Evolutionary conservation across 208 protist genomes (phyloP), one percentile per base, ranked within the genome.

Genomic region (Herpetomonas tarakana): DNA sequence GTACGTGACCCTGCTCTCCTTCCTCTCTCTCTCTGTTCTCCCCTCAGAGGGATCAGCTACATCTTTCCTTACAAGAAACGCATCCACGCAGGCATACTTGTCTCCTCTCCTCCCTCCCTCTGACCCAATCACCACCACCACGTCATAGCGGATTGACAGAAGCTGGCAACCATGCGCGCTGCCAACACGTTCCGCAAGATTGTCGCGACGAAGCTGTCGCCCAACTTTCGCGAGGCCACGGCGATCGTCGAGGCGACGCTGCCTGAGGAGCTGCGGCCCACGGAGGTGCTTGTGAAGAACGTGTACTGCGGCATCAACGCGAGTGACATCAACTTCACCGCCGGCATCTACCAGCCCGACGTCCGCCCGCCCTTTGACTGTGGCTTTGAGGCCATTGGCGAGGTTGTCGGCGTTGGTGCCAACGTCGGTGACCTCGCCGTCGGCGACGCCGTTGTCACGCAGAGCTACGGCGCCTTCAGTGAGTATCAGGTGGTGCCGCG

Each of bases 311-410:
- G 89, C 52, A 90, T 96, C 62, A 96, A 96, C 58, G 89, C 89
- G 3, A 96, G 89, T 49, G 89, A 96, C 56, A 74, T 96, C 66
- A 96, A 96, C 72, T 96, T 89, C 62, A 86, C 86, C 1, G 81
- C 86, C 1, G 89, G 89, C 38, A 73, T 74, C 18, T 96, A 96
- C 69, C 72, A 81, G 62, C 86, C 86, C 1, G 76, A 80, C 28
- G 86, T 87, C 16, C 45, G 57, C 29, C 76, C 78, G n/a, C 89
- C 89, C 14, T 96, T 96, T 52, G 82, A 83, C 19, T 92, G 86
- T 54, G 89, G 89, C 28, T 93, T 96, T 55, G 89, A 96, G 69
- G 83, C 89, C 0, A 49, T 92, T 25, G 89, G 89, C 16, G 78
- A 90, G 51, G 82, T 96, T 18, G 75, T 93, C 51, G 76, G 61